A percentile compares a stretch with the other conserved stretches of the same genome.
Conservation (phyloP, 192 early-diverging fungal genomes). For the Entomortierella beljakovae region DNA sequence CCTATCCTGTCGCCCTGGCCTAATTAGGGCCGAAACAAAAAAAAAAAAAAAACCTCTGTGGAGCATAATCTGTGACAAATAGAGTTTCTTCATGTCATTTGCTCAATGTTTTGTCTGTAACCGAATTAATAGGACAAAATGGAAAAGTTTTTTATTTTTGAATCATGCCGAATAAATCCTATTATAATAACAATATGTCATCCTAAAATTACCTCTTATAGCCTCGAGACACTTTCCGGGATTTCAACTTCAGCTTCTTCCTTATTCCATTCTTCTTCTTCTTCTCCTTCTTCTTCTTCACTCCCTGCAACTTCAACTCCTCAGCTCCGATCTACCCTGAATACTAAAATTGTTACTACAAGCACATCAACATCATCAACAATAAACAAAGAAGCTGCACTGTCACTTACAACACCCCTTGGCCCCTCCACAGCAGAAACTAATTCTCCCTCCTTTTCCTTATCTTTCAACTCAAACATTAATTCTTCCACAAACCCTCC, state of each 20-base stretch:
- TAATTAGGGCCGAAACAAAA: too few relatives aligned
- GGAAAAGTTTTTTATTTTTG: not conserved
- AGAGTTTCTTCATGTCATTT: too few relatives aligned
- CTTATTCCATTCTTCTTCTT: slow-evolving; percentile 1
- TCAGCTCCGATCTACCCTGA: not conserved
- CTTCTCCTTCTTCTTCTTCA: not conserved
- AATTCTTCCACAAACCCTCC: not conserved
- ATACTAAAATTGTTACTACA: not conserved
- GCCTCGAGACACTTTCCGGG: not conserved
- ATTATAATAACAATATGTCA: not conserved
- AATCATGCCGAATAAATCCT: not conserved
- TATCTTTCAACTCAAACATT: not conserved
- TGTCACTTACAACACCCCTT: not conserved
- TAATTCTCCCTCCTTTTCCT: slow-evolving; percentile 2
- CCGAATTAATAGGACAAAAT: too few relatives aligned
- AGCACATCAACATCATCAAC: not conserved
- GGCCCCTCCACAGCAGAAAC: not conserved
- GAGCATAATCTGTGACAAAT: too few relatives aligned
- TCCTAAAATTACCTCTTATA: not conserved
- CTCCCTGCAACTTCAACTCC: not conserved
- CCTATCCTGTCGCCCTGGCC: too few relatives aligned
- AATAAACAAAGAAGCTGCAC: not conserved
- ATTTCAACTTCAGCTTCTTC: not conserved
- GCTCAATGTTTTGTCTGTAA: too few relatives aligned
- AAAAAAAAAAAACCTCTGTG: too few relatives aligned